These are phyloP conservation scores for Trypanosoma grayi DNA, from an alignment of 208 protist genomes.

Conservation along the genomic window DNA sequence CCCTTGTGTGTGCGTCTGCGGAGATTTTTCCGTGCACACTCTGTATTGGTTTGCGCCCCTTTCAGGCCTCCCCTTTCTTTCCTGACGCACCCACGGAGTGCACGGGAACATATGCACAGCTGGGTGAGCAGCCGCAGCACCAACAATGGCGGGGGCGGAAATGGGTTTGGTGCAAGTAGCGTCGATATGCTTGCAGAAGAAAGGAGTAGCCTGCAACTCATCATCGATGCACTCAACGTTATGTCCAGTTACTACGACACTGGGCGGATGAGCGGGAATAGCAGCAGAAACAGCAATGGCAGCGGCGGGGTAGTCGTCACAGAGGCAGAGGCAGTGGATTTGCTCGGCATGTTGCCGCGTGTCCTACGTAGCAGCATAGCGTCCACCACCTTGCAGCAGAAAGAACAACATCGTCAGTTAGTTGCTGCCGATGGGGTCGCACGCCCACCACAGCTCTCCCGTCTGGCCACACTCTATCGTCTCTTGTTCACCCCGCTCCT, in stretches of 20 bases:
- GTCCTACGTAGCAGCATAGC: conserved; percentile 1
- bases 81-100: too few relatives aligned
- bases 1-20: too few relatives aligned
- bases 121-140: too few relatives aligned
- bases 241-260: background rate
- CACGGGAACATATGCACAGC: background rate
- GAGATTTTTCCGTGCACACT: too few relatives aligned
- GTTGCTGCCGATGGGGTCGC: background rate
- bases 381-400: background rate
- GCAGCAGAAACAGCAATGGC: background rate
- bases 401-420: conserved; percentile 8
- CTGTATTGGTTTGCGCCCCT: too few relatives aligned
- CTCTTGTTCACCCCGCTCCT: conserved; percentile 8
- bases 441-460: conserved; percentile 8
- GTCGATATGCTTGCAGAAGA: conserved; percentile 10
- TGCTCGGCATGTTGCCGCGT: conserved; percentile 14
- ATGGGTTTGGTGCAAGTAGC: background rate
- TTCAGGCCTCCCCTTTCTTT: too few relatives aligned
- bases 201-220: conserved; percentile 8
- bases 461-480: conserved; percentile 10
- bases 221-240: conserved; percentile 5
- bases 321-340: conserved; percentile 10
- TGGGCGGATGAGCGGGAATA: background rate
- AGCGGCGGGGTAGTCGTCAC: background rate
- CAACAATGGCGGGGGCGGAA: too few relatives aligned